phyloP scores from a whole-genome alignment of 805 yeast species.

The Barnettozyma californica region DNA sequence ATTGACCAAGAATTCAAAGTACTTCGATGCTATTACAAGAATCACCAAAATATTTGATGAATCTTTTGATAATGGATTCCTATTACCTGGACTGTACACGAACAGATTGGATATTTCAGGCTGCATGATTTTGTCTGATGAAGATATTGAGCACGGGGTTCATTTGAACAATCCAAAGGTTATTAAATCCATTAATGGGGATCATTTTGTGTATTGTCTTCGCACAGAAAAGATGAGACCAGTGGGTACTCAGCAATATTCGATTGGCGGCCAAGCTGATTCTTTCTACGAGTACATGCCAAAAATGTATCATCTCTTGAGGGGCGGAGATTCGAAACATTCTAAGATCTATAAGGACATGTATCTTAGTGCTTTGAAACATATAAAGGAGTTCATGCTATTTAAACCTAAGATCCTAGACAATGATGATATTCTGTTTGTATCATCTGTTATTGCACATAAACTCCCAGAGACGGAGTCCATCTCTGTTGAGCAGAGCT shows the following conservation, averaged over 20 bases:
- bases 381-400: slow-evolving; percentile 36
- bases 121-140: slow-evolving; percentile 31
- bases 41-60: slow-evolving; percentile 35
- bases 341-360: slow-evolving; percentile 23
- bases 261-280: slow-evolving; percentile 39
- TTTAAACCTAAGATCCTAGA: slow-evolving; percentile 42
- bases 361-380: slow-evolving; percentile 32
- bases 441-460: slow-evolving; percentile 18
- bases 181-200: slow-evolving; percentile 31
- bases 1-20: slow-evolving; percentile 41
- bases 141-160: slow-evolving; percentile 28
- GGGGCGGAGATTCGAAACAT: slow-evolving; percentile 30
- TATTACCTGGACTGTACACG: slow-evolving; percentile 40
- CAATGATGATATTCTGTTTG: slow-evolving; percentile 31
- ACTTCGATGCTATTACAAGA: slow-evolving; percentile 45
- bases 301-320: slow-evolving; percentile 41
- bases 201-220: slow-evolving; percentile 29
- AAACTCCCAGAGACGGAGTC: slow-evolving; percentile 20
- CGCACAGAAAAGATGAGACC: slow-evolving; percentile 22
- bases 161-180: slow-evolving; percentile 31
- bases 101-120: slow-evolving; percentile 45
- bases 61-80: slow-evolving; percentile 27
- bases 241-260: slow-evolving; percentile 18
- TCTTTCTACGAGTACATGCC: slow-evolving; percentile 45
- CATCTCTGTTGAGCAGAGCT: slow-evolving; percentile 18